Evolutionary conservation across 352 stramenopile genomes (phyloP).

Genomic region (Pythium phragmitis): DNA sequence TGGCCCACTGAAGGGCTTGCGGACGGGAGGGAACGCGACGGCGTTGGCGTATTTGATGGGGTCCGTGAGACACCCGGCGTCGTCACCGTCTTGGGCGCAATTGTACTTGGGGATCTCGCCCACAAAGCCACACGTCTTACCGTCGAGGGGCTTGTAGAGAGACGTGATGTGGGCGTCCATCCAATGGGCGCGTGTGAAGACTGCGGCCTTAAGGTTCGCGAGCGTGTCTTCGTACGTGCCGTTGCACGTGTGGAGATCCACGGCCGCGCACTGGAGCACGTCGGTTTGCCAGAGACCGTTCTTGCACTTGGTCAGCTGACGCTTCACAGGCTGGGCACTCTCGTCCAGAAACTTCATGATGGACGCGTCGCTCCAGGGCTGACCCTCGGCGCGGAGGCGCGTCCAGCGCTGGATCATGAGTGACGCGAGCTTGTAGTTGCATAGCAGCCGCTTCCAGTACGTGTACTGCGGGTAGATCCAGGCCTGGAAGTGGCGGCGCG

Average conservation of each 20-base stretch:
- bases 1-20: slow-evolving; percentile 46
- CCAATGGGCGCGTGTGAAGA: slow-evolving; percentile 57
- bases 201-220: slow-evolving; percentile 37
- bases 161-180: slow-evolving; percentile 71
- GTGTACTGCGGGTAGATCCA: slow-evolving; percentile 80
- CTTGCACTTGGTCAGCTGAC: slow-evolving; percentile 57
- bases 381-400: slow-evolving; percentile 41
- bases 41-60: slow-evolving; percentile 61
- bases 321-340: slow-evolving; percentile 39
- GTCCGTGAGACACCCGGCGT: slow-evolving; percentile 55
- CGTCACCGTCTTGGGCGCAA: slow-evolving; percentile 55
- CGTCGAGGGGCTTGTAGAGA: slow-evolving; percentile 65
- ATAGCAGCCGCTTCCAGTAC: slow-evolving; percentile 80
- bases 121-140: slow-evolving; percentile 55
- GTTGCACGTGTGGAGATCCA: slow-evolving; percentile 54
- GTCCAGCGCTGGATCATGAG: slow-evolving; percentile 79
- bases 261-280: slow-evolving; percentile 50
- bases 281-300: slow-evolving; percentile 46
- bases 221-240: slow-evolving; percentile 61
- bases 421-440: slow-evolving; percentile 73
- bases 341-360: slow-evolving; percentile 56
- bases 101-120: slow-evolving; percentile 69
- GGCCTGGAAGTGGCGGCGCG: slow-evolving; percentile 48
- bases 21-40: slow-evolving; percentile 52
- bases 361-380: slow-evolving; percentile 50